Evolutionary conservation across 83 land plant species (phyloP).

Genomic region (Picea abies): DNA sequence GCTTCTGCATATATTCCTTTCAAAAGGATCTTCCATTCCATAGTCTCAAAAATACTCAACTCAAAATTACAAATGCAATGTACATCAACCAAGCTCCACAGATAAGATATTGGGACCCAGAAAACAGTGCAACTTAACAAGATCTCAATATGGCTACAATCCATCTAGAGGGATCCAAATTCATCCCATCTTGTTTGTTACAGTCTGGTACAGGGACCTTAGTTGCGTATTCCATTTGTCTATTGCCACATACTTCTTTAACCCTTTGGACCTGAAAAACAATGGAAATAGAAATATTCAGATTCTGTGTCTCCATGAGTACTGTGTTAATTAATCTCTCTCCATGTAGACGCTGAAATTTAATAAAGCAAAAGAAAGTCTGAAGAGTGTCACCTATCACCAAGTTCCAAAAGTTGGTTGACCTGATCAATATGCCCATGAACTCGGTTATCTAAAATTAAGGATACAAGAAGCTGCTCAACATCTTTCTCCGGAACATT

Average conservation of each 20-base stretch:
- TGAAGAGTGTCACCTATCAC: conserved; percentile 67
- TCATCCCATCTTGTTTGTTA: conserved; percentile 62
- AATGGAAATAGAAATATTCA: not conserved
- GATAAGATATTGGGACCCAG: no score
- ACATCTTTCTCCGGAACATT: conserved; percentile 99
- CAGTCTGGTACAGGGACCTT: conserved; percentile 77
- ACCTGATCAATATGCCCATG: conserved; percentile 98
- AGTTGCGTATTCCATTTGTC: conserved; percentile 98
- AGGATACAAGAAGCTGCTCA: conserved; percentile 88
- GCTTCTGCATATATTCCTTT: no score
- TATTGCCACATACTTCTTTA: conserved; percentile 90
- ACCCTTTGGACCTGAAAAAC: conserved; percentile 80
- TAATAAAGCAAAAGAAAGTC: not conserved
- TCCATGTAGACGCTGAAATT: not conserved
- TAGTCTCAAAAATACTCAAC: no score
- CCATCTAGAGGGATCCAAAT: no score
- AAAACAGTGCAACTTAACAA: no score
- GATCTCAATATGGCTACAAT: no score
- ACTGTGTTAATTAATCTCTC: not conserved
- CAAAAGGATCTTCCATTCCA: no score
- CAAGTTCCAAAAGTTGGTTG: conserved; percentile 88
- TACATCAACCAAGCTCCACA: no score
- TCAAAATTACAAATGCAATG: no score
- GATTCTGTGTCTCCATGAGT: not conserved
- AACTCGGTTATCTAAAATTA: conserved; percentile 93